A percentile compares a stretch with the other conserved stretches of the same genome.
phyloP scores from a whole-genome alignment of 352 stramenopile genomes.

The Globisporangium cylindrosporum region DNA sequence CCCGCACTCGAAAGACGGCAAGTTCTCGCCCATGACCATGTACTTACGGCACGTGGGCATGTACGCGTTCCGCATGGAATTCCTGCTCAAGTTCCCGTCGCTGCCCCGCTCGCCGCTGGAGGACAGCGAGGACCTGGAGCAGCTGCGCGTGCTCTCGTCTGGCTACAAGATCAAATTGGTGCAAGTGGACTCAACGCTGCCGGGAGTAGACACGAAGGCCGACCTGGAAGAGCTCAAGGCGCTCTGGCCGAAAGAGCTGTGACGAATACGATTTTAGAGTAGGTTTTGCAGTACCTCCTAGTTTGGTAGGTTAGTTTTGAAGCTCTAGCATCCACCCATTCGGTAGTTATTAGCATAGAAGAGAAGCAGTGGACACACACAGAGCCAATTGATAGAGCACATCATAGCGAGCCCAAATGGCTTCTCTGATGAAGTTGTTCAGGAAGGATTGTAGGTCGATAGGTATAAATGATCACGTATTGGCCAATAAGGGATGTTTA shows the following conservation, averaged over 20 bases:
- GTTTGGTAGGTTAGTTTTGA: not conserved
- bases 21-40: conserved; percentile 42
- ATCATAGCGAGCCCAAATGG: not conserved
- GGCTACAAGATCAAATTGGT: conserved; percentile 73
- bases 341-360: not conserved
- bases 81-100: conserved; percentile 64
- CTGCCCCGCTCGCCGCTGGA: conserved; percentile 57
- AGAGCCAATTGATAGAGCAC: not conserved
- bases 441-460: not conserved
- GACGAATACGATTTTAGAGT: not conserved
- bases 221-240: conserved; percentile 57
- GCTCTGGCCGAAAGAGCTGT: conserved; percentile 13
- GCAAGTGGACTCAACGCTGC: conserved; percentile 53
- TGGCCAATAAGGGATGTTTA: not conserved
- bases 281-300: not conserved
- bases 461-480: not conserved
- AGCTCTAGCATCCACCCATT: not conserved
- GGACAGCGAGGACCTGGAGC: conserved; percentile 73
- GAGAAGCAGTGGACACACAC: not conserved
- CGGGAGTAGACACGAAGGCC: conserved; percentile 65
- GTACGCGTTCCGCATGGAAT: conserved; percentile 78
- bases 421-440: too few relatives aligned
- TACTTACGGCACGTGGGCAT: conserved; percentile 80
- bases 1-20: conserved; percentile 63
- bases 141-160: conserved; percentile 78